Conservation (phyloP, 345 rosid species). For the Durio zibethinus region DNA sequence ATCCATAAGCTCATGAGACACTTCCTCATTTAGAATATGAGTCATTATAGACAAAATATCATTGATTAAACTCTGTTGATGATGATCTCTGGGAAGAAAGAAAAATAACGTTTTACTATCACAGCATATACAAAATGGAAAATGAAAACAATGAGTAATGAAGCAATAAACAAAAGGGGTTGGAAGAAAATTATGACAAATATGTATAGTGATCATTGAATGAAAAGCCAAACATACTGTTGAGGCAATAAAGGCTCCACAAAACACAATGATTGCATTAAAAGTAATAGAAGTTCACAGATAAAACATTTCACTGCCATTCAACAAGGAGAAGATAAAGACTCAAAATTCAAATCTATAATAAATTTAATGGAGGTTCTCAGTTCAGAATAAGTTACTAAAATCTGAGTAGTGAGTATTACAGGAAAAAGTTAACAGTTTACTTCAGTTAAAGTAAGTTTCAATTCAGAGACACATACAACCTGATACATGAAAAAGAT, state of each 20-base stretch:
- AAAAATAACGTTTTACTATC: constrained; percentile 10
- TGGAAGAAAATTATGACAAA: not conserved
- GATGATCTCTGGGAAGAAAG: constrained; percentile 52
- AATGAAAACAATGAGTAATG: constrained; percentile 9
- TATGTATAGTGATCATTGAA: not conserved
- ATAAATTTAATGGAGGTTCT: not conserved
- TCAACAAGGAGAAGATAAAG: not conserved
- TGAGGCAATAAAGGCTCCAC: not conserved
- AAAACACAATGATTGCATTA: constrained; percentile 1
- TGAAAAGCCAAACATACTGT: not conserved
- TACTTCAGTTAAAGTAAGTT: not conserved
- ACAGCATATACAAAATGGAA: not conserved
- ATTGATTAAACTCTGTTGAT: constrained; percentile 49
- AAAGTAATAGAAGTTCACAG: not conserved
- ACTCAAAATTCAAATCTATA: not conserved
- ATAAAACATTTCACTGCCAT: not conserved
- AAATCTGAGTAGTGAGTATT: not conserved
- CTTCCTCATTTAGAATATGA: constrained; percentile 65
- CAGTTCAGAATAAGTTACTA: not conserved
- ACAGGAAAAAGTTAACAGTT: not conserved
- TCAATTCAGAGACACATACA: not conserved
- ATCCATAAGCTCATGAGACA: constrained; percentile 46
- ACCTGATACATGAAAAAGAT: not conserved
- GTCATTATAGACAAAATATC: constrained; percentile 63
- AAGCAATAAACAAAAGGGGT: not conserved